Evolutionary conservation across 1,284 basidiomycete species (phyloP), one percentile per base, ranked within the genome.

Genomic region (Fomitopsis pinicola): DNA sequence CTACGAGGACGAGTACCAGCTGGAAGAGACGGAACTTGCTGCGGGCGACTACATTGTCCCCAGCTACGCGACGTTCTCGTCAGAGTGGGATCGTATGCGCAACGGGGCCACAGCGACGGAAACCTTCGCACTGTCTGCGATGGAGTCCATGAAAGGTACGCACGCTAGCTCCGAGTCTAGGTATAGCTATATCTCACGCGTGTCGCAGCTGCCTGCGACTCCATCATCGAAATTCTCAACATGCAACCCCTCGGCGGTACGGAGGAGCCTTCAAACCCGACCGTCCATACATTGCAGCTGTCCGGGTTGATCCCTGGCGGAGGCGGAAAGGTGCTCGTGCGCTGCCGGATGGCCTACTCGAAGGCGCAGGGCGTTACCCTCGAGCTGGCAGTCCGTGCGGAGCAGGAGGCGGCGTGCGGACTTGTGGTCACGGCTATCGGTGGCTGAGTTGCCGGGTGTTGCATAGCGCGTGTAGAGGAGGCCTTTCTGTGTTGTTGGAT

Each of bases 1-100:
- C 7, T 99, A 99, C 77, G 92, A 95, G 73, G 97, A 99, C 79
- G 97, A 99, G 76, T 99, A 99, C 77, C 92, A 95, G 75, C 82
- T 98, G 46, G 97, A 98, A 76, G 97, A 98, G 67, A 86, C 98
- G 60, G 97, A 98, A 72, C 80, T 99, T 55, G 89, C 89, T 60
- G 94, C 93, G 5, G 93, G 95, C 62, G 93, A 95, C 77, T 99
- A 98, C 76, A 93, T 99, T 71, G 81, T 95, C 55, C 95, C 95
- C 17, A 94, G 85, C 66, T 98, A 98, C 72, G 88, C 88, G 45
- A 92, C 92, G 40, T 99, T 99, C 76, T 83, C 85, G 56, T 84
- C 89, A 56, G 97, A 99, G 78, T 99, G 97, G 97, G 97, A 98
- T 72, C 86, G 94, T 68, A 73, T 99, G 71, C 87, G 87, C 53